Evolutionary conservation across 2,329 filamentous ascomycete species (phyloP), one percentile per base, ranked within the genome.

Genomic region (Colletotrichum neosansevieriae): DNA sequence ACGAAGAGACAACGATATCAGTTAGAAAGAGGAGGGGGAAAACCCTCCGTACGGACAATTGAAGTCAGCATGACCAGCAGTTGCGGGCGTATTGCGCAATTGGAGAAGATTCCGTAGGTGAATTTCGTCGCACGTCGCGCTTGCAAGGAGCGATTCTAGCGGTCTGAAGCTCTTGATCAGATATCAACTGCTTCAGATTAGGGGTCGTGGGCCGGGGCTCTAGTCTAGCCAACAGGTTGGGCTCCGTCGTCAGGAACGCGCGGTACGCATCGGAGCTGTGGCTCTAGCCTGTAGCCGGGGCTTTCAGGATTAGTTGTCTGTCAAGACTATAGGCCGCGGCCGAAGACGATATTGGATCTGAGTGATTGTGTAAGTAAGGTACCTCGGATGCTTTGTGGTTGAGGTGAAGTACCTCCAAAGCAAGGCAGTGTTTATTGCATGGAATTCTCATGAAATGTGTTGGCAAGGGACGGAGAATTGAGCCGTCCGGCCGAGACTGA

Each of bases 1-100:
- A 68, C 61, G 61, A 68, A 59, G 65, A 68, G 65, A 60, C 54
- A 65, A 68, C 54, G 40, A 17, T 40, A 65, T 65, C 65, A 65
- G 17, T 49, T 36, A 49, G 42, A 32, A 59, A 53, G 61, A 65
- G 53, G 19, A 29, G 58, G 36, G 64, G 65, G 54, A 50, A 63
- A 29, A 49, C 21, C 21, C 44, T 65, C 65, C 54, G 54, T 58
- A 17, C 65, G 65, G 65, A 38, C 32, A 24, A 50, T 42, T 47
- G 47, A 34, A 42, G 53, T 34, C 49, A 51, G 36, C 47, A 54
- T 45, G 62, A 68, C 40, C 40, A 42, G 45, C 53, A 17, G 24
- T 19, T 65, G 56, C 53, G 42, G 54, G 54, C 61, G 54, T 65
- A 50, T 54, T 47, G 65, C 65, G 40, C 36, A 42, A 29, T 32